These are phyloP conservation scores for Corymbia calophylla DNA, from an alignment of 441 rosid species.

Conservation along the genomic window DNA sequence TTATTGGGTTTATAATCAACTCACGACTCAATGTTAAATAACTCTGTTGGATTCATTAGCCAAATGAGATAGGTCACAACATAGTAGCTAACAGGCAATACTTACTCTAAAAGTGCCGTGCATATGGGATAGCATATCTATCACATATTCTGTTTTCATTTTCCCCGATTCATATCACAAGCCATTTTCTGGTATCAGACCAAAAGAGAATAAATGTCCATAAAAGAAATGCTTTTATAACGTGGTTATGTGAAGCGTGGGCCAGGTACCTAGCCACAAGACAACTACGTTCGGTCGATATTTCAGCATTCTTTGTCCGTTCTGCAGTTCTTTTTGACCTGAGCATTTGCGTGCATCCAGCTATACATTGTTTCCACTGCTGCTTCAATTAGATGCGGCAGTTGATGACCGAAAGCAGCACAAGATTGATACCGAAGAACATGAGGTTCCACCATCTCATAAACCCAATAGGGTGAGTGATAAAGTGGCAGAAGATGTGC, in stretches of 20 bases:
- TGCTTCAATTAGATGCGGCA: conserved; percentile 80
- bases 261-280: neutral
- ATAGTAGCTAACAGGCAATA: too few species aligned
- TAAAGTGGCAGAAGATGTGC: conserved; percentile 69
- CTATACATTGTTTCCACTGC: conserved; percentile 71
- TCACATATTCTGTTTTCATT: too few species aligned
- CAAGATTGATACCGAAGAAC: conserved; percentile 13
- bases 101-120: too few species aligned
- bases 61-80: too few species aligned
- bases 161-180: too few species aligned
- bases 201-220: neutral
- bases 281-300: neutral
- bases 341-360: conserved; percentile 32
- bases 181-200: too few species aligned
- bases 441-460: neutral
- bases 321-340: neutral
- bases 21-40: too few species aligned
- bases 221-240: neutral
- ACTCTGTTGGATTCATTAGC: too few species aligned
- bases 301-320: neutral
- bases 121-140: too few species aligned
- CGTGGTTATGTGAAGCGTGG: neutral
- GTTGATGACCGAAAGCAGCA: conserved; percentile 40
- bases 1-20: too few species aligned
- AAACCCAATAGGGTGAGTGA: conserved; percentile 53